A percentile compares a stretch with the other conserved stretches of the same genome.
These are phyloP conservation scores for Metarhizium anisopliae DNA, from an alignment of 2,329 filamentous ascomycete genomes.

Conservation along the genomic window DNA sequence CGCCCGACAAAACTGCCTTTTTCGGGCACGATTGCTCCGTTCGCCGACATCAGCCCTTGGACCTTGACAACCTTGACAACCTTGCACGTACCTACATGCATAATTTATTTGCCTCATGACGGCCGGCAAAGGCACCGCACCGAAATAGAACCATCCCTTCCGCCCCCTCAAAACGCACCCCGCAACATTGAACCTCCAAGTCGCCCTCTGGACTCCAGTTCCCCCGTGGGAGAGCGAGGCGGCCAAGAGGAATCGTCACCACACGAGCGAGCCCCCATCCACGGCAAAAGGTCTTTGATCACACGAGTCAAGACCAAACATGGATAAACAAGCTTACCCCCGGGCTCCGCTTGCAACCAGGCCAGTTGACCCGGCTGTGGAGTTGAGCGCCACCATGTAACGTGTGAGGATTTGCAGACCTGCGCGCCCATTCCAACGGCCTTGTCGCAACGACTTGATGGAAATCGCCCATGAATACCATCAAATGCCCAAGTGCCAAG, in stretches of 20 bases:
- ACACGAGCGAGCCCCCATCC: too few relatives aligned
- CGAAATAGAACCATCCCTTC: too few relatives aligned
- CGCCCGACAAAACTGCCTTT: neutral
- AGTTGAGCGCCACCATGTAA: neutral
- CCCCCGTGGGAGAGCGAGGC: neutral
- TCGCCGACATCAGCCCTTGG: neutral
- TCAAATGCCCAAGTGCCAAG: neutral
- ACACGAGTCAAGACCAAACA: conserved; percentile 1
- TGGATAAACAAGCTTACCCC: neutral
- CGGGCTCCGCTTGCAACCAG: neutral
- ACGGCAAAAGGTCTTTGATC: too few relatives aligned
- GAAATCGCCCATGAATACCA: neutral
- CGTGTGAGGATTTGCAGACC: neutral
- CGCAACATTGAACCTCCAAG: neutral
- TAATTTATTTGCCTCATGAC: too few relatives aligned
- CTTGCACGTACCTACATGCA: neutral
- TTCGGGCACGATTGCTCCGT: neutral
- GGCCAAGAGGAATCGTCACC: neutral
- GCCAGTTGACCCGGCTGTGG: neutral
- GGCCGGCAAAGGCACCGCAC: too few relatives aligned
- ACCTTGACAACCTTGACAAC: neutral
- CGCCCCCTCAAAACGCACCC: neutral
- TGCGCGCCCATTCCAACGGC: neutral
- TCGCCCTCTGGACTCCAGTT: neutral
- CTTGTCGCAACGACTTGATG: too few relatives aligned